phyloP scores from a whole-genome alignment of 768 basidiomycete genomes.

The Hygrophorus russula region DNA sequence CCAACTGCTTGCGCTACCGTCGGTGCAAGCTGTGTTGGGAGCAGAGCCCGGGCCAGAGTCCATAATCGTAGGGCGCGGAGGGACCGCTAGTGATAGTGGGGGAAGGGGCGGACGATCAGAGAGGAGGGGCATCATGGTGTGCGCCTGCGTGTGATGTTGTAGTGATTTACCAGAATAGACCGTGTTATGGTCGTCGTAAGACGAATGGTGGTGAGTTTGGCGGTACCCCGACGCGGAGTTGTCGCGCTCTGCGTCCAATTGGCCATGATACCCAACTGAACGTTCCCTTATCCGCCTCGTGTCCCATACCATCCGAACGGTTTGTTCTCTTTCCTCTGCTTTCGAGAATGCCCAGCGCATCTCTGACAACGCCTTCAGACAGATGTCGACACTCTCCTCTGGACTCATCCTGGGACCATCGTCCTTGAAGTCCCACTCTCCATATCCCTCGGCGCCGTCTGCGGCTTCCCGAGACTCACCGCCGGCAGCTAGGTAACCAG shows the following conservation, averaged over 20 bases:
- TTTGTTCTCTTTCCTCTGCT: constrained; percentile 60
- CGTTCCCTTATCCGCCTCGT: constrained; percentile 24
- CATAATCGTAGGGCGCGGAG: constrained; percentile 21
- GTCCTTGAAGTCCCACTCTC: constrained; percentile 5
- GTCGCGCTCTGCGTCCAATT: neutral
- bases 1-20: constrained; percentile 30
- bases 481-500: constrained; percentile 65
- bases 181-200: neutral
- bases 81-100: constrained; percentile 27
- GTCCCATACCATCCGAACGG: constrained; percentile 43
- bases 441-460: constrained; percentile 8
- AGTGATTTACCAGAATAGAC: too few species aligned
- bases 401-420: constrained; percentile 17
- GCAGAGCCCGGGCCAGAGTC: constrained; percentile 46
- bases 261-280: neutral
- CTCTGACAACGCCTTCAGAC: constrained; percentile 64
- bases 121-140: constrained; percentile 6
- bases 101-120: constrained; percentile 39
- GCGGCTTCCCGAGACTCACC: constrained; percentile 32
- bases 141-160: neutral
- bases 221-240: too few species aligned
- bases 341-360: constrained; percentile 78
- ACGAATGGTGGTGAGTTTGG: neutral
- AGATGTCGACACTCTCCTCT: constrained; percentile 41
- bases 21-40: constrained; percentile 36